These are phyloP conservation scores for Rhynchosporium agropyri DNA, from an alignment of 2,329 filamentous ascomycete species.

Conservation along the genomic window DNA sequence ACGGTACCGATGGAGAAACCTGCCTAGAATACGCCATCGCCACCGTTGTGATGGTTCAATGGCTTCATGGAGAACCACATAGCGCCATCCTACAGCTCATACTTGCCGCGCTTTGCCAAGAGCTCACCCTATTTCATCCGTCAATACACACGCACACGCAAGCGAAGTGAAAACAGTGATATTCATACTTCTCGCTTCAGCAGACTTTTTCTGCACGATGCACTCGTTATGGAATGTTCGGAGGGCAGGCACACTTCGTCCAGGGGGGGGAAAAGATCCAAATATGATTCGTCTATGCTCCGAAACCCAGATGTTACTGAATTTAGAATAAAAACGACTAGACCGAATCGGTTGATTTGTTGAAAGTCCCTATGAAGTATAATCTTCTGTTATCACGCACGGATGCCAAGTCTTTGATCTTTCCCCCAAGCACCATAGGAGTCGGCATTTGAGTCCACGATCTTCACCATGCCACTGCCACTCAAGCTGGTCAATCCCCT, in stretches of 20 bases:
- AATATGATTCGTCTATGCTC: too few species aligned
- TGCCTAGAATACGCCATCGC: slow-evolving; percentile 12
- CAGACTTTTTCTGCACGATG: slow-evolving; percentile 7
- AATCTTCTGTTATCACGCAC: too few species aligned
- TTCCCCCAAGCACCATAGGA: too few species aligned
- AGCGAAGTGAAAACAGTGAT: slow-evolving; percentile 21
- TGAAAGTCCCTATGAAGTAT: too few species aligned
- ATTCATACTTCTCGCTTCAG: slow-evolving; percentile 14
- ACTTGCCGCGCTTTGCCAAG: slow-evolving; percentile 20
- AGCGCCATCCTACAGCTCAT: not conserved
- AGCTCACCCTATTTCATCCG: slow-evolving; percentile 9
- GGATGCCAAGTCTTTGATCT: too few species aligned
- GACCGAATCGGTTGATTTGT: too few species aligned
- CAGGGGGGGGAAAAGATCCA: too few species aligned
- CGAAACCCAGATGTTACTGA: too few species aligned
- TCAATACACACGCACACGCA: not conserved
- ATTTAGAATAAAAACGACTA: too few species aligned
- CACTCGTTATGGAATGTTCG: slow-evolving; percentile 4
- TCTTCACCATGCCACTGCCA: slow-evolving; percentile 16
- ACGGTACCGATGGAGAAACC: slow-evolving; percentile 11
- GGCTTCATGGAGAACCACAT: slow-evolving; percentile 15
- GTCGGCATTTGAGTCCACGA: slow-evolving; percentile 24
- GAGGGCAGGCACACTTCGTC: not conserved
- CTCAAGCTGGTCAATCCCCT: slow-evolving; percentile 9
- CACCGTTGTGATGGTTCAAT: slow-evolving; percentile 12